Base-by-base conservation (phyloP, 495 filamentous ascomycete species). In the Cercophora newfieldiana region DNA sequence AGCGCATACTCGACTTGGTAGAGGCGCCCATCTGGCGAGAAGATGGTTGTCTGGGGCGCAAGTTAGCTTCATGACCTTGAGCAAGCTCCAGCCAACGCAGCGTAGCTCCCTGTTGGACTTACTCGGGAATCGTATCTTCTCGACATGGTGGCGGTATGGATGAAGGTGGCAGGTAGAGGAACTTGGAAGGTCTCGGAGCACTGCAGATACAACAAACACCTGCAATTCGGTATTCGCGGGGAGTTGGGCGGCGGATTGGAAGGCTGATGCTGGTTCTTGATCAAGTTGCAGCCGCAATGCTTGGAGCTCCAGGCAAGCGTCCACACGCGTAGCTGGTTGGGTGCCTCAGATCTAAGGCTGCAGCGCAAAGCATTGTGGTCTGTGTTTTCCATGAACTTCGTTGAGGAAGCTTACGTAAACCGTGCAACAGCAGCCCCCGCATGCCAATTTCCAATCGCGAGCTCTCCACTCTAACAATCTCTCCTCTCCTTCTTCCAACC, bases 1-100 rank as follows among this genome's bases (percentile, higher is more conserved):
- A 99, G 88, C 16, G 95, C 95, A 87, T 99, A 99, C 87, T 99
- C 95, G 70, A 99, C 95, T 81, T 99, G 95, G 80, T 99, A 99
- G 59, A 99, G 86, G 71, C 95, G 93, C 60, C 95, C 95, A 81
- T 99, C 95, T 66, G 95, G 95, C 57, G 95, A 99, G 87, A 99
- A 99, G 85, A 98, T 99, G 79, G 95, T 99, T 70, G 95, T 99
- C 94, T 98, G 63, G 65, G 72, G 51, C 63, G 67, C 66, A 72
- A 30, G 68, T 67, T 75, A 87, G 80, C 76, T 74, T 68, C 29
- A 54, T 31, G 57, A 50, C 64, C 57, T 50, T 33, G 54, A 24
- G 16, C 51, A 25, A 66, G 67, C 64, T 64, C 54, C 63, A 49
- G 64, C 24, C 30, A 25, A 26, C 56, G 53, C 37, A 22, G 19